Evolutionary conservation across 139 green algal species (phyloP), one percentile per base, ranked within the genome.

Genomic region (Chara braunii): DNA sequence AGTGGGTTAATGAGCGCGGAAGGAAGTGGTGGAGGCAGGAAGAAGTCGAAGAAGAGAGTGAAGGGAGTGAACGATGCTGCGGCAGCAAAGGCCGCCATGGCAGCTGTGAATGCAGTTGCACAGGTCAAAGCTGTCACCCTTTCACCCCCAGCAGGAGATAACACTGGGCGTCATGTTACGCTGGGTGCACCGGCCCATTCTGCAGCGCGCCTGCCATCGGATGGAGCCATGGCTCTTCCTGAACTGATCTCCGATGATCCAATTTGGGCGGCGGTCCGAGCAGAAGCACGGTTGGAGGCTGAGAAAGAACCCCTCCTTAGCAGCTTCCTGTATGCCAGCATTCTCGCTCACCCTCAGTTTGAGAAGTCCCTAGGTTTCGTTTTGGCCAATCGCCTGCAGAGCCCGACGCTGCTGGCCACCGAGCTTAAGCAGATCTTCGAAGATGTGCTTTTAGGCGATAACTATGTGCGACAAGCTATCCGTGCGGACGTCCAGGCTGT

Each of bases 331-430:
- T 94, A 96, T 74, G 85, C 86, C n/a, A 89, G 74, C 33, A 89
- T 99, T 18, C 76, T 99, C 45, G 87, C 83, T 36, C 94, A 99
- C 57, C 60, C 79, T 35, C 83, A 70, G 4, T 81, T 98, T 51
- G 86, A 90, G 55, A 77, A 81, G 26, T 73, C 84, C 1, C 63
- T 99, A 40, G 85, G 89, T 0, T 95, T 95, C 54, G 78, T 97
- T 37, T 82, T 99, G 37, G 85, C 91, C 37, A 98, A 97, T 81
- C 91, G 94, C 53, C 82, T 99, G 42, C 64, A 77, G 37, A 93
- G 58, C 68, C 35, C 56, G 51, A 95, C 88, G 30, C 83, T 99
- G 55, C 81, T 96, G 65, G 83, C 85, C 6, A 95, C 88, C 14
- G 90, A 98, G 81, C 82, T 98, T 29, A 85, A 90, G 74, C 75